These are phyloP conservation scores for Alternaria panax DNA, from an alignment of 2,329 filamentous ascomycete species.

Conservation along the genomic window DNA sequence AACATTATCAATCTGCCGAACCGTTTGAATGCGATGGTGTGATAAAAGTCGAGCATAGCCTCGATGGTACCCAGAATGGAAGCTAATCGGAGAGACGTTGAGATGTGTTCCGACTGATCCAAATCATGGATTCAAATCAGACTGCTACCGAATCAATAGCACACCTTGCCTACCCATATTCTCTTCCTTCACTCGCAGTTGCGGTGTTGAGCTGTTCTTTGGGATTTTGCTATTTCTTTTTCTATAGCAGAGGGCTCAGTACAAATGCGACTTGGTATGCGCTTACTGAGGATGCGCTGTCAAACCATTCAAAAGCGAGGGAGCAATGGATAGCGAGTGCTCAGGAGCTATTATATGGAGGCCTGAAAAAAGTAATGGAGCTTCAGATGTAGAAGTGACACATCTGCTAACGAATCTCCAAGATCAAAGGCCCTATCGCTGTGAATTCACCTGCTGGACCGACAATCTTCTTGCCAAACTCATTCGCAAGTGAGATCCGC, in stretches of 20 bases:
- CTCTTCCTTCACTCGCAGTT: neutral
- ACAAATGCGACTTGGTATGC: neutral
- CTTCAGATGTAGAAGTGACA: neutral
- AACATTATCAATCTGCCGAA: too few relatives aligned
- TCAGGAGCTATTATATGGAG: neutral
- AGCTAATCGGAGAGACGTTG: too few relatives aligned
- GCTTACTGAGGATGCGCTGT: neutral
- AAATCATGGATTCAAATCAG: too few relatives aligned
- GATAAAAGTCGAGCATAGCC: accelerated
- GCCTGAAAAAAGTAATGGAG: neutral
- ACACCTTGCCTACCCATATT: neutral
- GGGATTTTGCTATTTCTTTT: neutral
- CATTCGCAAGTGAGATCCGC: neutral
- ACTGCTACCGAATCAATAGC: neutral
- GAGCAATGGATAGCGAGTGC: neutral
- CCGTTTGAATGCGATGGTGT: accelerated
- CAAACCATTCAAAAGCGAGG: neutral
- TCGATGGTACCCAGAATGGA: accelerated
- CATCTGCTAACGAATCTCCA: accelerated
- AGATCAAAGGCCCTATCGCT: neutral
- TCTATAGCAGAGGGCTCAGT: neutral
- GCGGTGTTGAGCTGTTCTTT: neutral
- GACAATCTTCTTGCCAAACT: neutral
- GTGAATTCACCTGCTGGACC: neutral
- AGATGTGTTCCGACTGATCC: accelerated